phyloP scores from a whole-genome alignment of 345 rosid genomes.

The Heritiera littoralis region DNA sequence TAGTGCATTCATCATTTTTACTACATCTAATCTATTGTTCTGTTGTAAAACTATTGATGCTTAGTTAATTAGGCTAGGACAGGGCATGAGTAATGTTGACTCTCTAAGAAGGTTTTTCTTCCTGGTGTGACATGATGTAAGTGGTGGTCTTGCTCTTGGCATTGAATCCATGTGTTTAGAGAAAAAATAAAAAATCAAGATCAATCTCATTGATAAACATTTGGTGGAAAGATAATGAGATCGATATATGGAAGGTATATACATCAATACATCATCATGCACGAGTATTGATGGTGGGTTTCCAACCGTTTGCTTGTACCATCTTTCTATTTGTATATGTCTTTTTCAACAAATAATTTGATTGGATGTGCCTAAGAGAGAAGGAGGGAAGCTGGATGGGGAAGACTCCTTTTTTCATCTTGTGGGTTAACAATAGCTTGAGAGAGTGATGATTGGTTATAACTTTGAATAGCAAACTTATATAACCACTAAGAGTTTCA shows the following conservation, averaged over 20 bases:
- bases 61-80: neutral
- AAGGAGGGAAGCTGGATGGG: neutral
- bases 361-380: neutral
- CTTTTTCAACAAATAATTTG: neutral
- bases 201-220: neutral
- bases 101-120: slow-evolving; percentile 21
- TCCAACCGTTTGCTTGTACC: neutral
- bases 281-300: neutral
- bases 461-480: neutral
- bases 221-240: neutral
- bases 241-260: neutral
- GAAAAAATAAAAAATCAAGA: neutral
- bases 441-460: neutral
- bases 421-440: neutral
- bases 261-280: neutral
- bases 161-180: neutral
- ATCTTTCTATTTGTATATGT: neutral
- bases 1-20: neutral
- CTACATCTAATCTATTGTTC: neutral
- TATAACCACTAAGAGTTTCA: neutral
- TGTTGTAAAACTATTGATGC: neutral
- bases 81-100: neutral
- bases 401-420: neutral
- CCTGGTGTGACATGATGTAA: neutral
- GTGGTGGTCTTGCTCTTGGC: neutral